These are phyloP conservation scores for Backusella morwellensis DNA, from an alignment of 192 early-diverging fungal genomes.

Conservation along the genomic window DNA sequence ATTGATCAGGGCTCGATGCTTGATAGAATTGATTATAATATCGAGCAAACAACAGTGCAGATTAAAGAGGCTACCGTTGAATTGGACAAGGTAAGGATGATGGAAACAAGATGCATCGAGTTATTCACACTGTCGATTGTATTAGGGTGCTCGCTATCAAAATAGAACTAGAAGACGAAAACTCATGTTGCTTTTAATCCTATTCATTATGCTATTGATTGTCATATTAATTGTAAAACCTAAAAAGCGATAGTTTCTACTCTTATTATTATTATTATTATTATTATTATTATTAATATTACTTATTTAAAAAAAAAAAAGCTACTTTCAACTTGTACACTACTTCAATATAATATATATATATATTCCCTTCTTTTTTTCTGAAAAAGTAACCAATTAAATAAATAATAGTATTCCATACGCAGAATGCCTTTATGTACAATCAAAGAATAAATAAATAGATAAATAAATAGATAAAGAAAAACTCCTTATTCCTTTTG, in stretches of 20 bases:
- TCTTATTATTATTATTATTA: neutral
- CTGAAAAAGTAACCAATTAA: neutral
- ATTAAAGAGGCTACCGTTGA: constrained; percentile 84
- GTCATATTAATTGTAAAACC: constrained; percentile 77
- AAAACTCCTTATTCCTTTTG: neutral
- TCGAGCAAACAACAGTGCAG: constrained; percentile 80
- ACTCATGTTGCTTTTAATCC: constrained; percentile 76
- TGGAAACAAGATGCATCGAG: too few species aligned
- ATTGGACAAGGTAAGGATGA: constrained; percentile 61
- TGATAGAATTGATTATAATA: constrained; percentile 97
- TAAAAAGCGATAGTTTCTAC: neutral
- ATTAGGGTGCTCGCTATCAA: constrained; percentile 73
- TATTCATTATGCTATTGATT: constrained; percentile 77
- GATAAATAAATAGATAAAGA: neutral
- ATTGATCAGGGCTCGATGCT: constrained; percentile 97
- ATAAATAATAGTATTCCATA: neutral
- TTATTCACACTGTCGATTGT: too few species aligned
- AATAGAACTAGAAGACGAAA: constrained; percentile 78
- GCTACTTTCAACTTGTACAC: neutral
- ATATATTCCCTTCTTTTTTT: neutral
- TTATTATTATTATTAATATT: neutral
- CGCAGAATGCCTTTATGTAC: neutral
- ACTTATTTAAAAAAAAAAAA: too few species aligned
- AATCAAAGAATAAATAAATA: neutral
- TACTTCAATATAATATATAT: neutral